Percentiles rank a stretch among this genome's conserved stretches.
These are phyloP conservation scores for Cucurbitaria berberidis DNA, from an alignment of 2,329 filamentous ascomycete genomes.

Conservation along the genomic window DNA sequence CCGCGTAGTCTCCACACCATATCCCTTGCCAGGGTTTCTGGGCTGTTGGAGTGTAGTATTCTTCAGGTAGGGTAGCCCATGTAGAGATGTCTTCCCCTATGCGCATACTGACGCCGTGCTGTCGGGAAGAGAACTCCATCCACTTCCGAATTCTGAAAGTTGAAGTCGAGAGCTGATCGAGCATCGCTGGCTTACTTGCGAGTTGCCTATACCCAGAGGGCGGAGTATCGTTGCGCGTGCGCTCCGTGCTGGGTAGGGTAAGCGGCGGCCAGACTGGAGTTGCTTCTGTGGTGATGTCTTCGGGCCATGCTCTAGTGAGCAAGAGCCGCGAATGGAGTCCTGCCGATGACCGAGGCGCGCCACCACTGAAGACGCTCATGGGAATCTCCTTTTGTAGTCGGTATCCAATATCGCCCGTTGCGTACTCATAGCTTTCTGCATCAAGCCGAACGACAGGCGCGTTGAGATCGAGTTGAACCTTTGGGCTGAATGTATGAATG, in stretches of 20 bases:
- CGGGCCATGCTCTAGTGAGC: conserved; percentile 63
- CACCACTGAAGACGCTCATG: conserved; percentile 51
- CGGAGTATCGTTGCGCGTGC: conserved; percentile 59
- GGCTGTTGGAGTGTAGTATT: conserved; percentile 78
- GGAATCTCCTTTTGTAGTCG: conserved; percentile 59
- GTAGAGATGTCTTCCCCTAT: conserved; percentile 63
- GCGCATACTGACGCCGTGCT: conserved; percentile 43
- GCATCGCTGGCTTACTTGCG: conserved; percentile 58
- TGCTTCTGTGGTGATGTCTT: conserved; percentile 44
- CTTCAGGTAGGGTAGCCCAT: conserved; percentile 75
- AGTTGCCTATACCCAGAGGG: conserved; percentile 51
- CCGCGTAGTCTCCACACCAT: conserved; percentile 89
- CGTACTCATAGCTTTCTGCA: conserved; percentile 30
- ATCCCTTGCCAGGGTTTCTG: conserved; percentile 87
- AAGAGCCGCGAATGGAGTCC: conserved; percentile 70
- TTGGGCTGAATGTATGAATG: conserved; percentile 75
- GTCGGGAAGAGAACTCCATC: conserved; percentile 66
- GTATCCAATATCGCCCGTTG: conserved; percentile 30
- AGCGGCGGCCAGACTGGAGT: conserved; percentile 74
- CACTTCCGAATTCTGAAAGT: conserved; percentile 78
- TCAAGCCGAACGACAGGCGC: conserved; percentile 65
- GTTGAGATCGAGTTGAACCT: conserved; percentile 74
- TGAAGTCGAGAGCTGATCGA: conserved; percentile 68
- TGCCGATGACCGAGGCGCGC: conserved; percentile 26
- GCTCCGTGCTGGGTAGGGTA: conserved; percentile 68